These are phyloP conservation scores for Rhizoclosmatium globosum DNA, from an alignment of 192 early-diverging fungal genomes.

Conservation along the genomic window DNA sequence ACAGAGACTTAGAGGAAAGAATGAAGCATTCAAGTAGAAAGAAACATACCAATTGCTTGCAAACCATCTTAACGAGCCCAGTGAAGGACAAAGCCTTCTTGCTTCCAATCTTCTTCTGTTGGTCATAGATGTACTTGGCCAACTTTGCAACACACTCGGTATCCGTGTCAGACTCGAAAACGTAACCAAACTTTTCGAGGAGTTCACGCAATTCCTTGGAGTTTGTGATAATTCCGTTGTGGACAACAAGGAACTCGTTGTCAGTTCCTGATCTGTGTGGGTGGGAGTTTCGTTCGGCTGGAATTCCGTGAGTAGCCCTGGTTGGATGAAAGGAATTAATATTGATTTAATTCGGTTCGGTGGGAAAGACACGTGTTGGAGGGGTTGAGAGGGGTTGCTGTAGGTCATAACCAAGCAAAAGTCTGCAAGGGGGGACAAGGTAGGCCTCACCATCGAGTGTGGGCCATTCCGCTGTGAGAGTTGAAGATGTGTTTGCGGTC, in stretches of 20 bases:
- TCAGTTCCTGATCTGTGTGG: slow-evolving; percentile 69
- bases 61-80: slow-evolving; percentile 64
- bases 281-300: slow-evolving; percentile 67
- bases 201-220: slow-evolving; percentile 66
- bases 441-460: slow-evolving; percentile 61
- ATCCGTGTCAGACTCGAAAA: slow-evolving; percentile 82
- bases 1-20: slow-evolving; percentile 7
- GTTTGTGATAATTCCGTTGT: slow-evolving; percentile 76
- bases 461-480: slow-evolving; percentile 64
- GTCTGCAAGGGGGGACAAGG: neutral
- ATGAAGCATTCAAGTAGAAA: neutral
- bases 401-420: neutral
- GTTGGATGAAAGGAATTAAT: neutral
- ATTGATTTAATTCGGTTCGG: neutral
- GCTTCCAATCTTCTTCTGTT: slow-evolving; percentile 56
- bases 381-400: neutral
- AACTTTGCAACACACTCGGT: slow-evolving; percentile 71
- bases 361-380: neutral
- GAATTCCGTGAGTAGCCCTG: slow-evolving; percentile 73
- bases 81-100: slow-evolving; percentile 57
- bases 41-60: slow-evolving; percentile 61
- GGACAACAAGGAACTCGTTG: slow-evolving; percentile 70
- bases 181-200: slow-evolving; percentile 76
- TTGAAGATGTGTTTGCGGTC: slow-evolving; percentile 66
- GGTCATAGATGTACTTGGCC: slow-evolving; percentile 70